These are phyloP conservation scores for Willaertia magna DNA, from an alignment of 208 protist species.

Conservation along the genomic window DNA sequence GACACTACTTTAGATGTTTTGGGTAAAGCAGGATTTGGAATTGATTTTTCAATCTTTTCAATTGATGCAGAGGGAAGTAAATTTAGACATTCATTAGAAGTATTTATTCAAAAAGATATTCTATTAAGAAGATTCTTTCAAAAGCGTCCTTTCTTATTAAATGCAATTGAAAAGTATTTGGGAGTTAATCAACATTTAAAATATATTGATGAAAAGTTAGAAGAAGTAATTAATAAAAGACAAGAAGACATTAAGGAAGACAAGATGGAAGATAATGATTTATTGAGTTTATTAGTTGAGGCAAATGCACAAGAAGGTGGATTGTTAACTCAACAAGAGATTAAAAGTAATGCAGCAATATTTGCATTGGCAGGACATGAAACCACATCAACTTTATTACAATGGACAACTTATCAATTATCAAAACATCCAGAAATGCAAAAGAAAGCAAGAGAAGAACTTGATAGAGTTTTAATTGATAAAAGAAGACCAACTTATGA, in stretches of 20 bases:
- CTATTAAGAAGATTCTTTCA: background rate
- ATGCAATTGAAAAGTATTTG: background rate
- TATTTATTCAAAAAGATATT: background rate
- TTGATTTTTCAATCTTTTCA: background rate
- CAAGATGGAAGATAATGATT: background rate
- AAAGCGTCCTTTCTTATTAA: background rate
- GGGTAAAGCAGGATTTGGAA: background rate
- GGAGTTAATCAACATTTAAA: background rate
- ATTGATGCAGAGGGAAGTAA: background rate
- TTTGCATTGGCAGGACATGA: background rate
- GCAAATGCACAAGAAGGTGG: background rate
- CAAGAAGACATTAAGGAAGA: background rate
- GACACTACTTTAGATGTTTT: background rate
- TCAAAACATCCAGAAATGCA: background rate
- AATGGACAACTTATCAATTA: background rate
- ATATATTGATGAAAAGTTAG: background rate
- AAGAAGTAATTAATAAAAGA: background rate
- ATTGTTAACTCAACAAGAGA: background rate
- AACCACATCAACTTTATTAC: background rate
- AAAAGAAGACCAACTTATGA: background rate
- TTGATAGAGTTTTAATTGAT: background rate
- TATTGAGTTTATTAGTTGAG: background rate
- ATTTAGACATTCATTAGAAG: background rate
- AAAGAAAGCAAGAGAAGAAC: background rate
- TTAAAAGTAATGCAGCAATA: background rate